Evolutionary conservation across 2,329 filamentous ascomycete genomes (phyloP), one percentile per base, ranked within the genome.

Genomic region (Aureobasidium sp.): DNA sequence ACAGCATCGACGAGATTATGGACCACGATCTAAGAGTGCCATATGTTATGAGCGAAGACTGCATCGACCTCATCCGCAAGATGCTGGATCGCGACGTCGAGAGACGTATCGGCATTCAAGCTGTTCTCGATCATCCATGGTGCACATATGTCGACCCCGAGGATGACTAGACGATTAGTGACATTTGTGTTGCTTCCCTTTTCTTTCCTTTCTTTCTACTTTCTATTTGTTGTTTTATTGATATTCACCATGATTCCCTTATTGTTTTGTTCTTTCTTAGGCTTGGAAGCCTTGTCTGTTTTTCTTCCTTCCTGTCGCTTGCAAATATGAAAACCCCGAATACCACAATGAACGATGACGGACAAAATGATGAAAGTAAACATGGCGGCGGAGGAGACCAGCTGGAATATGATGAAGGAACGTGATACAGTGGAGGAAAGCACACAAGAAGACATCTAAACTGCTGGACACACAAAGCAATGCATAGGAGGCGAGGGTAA

Each of bases 1-100:
- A 97, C 82, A 95, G 89, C 75, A 94, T 97, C 70, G 94, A 99
- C 74, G 94, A 99, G 79, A 99, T 99, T 71, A 95, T 97, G 84
- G 94, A 99, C 73, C 92, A 93, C 71, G 93, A 97, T 69, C 80
- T 99, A 63, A 85, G 94, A 52, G 87, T 99, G 32, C 94, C 94
- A 0, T 97, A 90, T 73, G 84, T 88, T 37, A 86, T 93, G 78
- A 92, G 90, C 74, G 92, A 97, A 66, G 88, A 92, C 67, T 96
- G 92, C 74, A 95, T 99, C 67, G 88, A 97, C 69, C 81, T 99
- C 59, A 89, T 99, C 65, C 85, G 91, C 46, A 82, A 87, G 71
- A 97, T 99, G 94, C 85, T 99, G 32, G 86, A 97, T 73, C 87
- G 94, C 43, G 88, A 97, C 72, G 90, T 97, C 10, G 84, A 88